Conservation (phyloP, 768 basidiomycete genomes). For the Xerocomus potaroensis region DNA sequence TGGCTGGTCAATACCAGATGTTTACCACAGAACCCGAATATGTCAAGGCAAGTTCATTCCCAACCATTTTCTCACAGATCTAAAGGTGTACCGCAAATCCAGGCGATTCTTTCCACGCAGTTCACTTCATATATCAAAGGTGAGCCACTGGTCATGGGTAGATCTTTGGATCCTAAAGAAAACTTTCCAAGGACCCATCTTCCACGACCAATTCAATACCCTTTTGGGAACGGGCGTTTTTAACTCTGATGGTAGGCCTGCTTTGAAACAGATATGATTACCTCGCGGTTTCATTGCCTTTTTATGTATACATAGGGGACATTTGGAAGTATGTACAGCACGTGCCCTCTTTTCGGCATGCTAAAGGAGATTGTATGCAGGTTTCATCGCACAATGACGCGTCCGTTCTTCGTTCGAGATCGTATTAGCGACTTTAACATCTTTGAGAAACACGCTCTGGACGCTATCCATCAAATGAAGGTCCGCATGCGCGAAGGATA, state of each 20-base stretch:
- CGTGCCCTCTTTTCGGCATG: background rate
- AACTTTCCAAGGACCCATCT: constrained; percentile 1
- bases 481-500: no score
- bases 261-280: no score
- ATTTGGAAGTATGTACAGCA: background rate
- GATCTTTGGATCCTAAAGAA: no score
- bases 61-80: background rate
- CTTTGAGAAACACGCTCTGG: no score
- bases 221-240: constrained; percentile 35
- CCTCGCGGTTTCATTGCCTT: no score
- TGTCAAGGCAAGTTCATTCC: constrained; percentile 29
- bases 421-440: constrained; percentile 29
- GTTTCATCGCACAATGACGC: constrained; percentile 41
- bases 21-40: constrained; percentile 37
- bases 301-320: no score
- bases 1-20: constrained; percentile 23
- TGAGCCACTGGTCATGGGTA: no score
- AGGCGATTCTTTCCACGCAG: constrained; percentile 12
- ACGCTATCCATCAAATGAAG: no score
- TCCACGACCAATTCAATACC: constrained; percentile 22
- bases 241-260: no score
- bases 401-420: constrained; percentile 39
- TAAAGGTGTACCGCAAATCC: no score
- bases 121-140: constrained; percentile 39
- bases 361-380: constrained; percentile 15